Conservation (phyloP, 176 grass and related monocot genomes). For the Areca catechu region DNA sequence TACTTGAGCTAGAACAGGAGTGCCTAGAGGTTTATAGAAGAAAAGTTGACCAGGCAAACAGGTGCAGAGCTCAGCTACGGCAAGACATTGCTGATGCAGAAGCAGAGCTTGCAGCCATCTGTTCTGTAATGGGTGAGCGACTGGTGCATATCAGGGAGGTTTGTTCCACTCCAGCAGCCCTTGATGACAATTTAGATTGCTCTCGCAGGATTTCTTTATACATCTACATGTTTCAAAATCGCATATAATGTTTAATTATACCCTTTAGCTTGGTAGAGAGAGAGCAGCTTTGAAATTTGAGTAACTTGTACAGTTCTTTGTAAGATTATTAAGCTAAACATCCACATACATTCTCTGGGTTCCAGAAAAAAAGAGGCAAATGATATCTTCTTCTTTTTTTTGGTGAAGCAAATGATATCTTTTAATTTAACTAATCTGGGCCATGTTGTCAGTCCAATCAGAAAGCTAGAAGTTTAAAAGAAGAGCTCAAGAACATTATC, state of each 20-base stretch:
- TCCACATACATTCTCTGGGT: too few relatives aligned
- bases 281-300: too few relatives aligned
- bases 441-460: constrained; percentile 40
- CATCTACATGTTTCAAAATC: too few relatives aligned
- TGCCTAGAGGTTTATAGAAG: constrained; percentile 38
- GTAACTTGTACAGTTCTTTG: too few relatives aligned
- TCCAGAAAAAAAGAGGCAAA: too few relatives aligned
- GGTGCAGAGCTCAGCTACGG: constrained; percentile 47
- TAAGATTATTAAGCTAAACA: too few relatives aligned
- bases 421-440: not conserved
- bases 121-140: constrained; percentile 57
- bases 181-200: too few relatives aligned
- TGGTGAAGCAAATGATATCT: too few relatives aligned
- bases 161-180: constrained; percentile 10
- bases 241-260: too few relatives aligned
- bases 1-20: constrained; percentile 56
- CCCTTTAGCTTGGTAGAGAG: too few relatives aligned
- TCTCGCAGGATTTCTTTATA: too few relatives aligned
- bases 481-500: constrained; percentile 48
- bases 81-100: constrained; percentile 57
- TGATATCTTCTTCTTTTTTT: too few relatives aligned
- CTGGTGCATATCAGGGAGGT: constrained; percentile 51
- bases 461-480: constrained; percentile 53
- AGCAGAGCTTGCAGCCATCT: constrained; percentile 71
- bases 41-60: constrained; percentile 25